These are phyloP conservation scores for Thermochaetoides dissita DNA, from an alignment of 2,329 filamentous ascomycete genomes.

Conservation along the genomic window DNA sequence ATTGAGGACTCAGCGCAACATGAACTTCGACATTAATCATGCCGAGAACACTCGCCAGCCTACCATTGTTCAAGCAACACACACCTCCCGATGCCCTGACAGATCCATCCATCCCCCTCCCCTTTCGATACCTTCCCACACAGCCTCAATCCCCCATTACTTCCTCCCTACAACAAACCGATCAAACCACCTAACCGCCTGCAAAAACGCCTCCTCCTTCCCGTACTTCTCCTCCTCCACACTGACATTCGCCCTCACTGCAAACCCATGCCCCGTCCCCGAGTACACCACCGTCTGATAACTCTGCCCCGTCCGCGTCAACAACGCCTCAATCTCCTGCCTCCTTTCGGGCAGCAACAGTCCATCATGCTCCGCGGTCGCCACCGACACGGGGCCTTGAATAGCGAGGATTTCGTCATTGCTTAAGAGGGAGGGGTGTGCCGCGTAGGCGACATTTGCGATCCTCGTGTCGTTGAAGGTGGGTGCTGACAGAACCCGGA, in stretches of 20 bases:
- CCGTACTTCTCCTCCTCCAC: constrained; percentile 45
- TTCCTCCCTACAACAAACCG: constrained; percentile 22
- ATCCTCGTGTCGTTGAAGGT: constrained; percentile 34
- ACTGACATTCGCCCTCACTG: constrained; percentile 48
- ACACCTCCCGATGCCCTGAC: too few relatives aligned
- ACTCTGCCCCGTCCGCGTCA: constrained; percentile 35
- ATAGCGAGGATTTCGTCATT: constrained; percentile 45
- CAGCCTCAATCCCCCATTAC: not conserved
- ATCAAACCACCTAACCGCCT: constrained; percentile 65
- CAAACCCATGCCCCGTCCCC: constrained; percentile 59
- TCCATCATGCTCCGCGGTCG: constrained; percentile 47
- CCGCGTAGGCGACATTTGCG: constrained; percentile 42
- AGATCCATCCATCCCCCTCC: not conserved
- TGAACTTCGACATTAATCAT: too few relatives aligned
- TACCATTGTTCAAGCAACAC: too few relatives aligned
- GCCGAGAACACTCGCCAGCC: too few relatives aligned
- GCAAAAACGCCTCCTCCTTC: constrained; percentile 65
- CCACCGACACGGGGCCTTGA: constrained; percentile 42
- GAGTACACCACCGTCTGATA: constrained; percentile 61
- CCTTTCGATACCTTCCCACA: not conserved
- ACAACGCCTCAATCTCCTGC: constrained; percentile 43
- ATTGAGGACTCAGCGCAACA: too few relatives aligned
- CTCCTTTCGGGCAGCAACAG: constrained; percentile 45
- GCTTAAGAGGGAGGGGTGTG: constrained; percentile 50
- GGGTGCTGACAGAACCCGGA: constrained; percentile 20